phyloP scores from a whole-genome alignment of 2,329 filamentous ascomycete species.

The Hirsutella minnesotensis region DNA sequence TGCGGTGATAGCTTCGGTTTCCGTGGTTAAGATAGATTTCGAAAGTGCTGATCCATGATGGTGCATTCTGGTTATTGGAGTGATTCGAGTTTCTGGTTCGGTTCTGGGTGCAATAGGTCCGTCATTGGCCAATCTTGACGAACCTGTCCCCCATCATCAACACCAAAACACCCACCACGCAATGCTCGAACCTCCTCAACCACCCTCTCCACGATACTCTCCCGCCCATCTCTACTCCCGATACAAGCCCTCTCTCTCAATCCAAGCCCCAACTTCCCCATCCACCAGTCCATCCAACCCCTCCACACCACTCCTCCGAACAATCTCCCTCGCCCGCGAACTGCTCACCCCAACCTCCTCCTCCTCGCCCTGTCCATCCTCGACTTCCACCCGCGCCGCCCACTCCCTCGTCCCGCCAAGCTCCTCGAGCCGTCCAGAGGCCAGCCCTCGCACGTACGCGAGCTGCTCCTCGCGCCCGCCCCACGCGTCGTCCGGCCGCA shows the following conservation, averaged over 20 bases:
- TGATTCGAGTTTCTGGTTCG: too few relatives aligned
- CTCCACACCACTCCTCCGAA: conserved; percentile 27
- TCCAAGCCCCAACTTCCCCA: conserved; percentile 42
- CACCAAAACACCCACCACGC: too few relatives aligned
- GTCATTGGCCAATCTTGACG: too few relatives aligned
- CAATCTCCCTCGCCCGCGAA: conserved; percentile 51
- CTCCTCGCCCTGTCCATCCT: conserved; percentile 25
- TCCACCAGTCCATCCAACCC: conserved; percentile 43
- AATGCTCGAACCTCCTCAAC: too few relatives aligned
- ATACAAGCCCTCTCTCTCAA: conserved; percentile 47
- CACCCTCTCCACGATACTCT: neutral
- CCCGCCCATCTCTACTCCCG: conserved; percentile 12
- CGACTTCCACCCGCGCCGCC: conserved; percentile 48
- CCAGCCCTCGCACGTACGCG: conserved; percentile 41
- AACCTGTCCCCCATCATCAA: too few relatives aligned
- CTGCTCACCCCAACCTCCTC: conserved; percentile 38
- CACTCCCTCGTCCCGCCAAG: conserved; percentile 29
- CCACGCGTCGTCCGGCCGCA: conserved; percentile 49
- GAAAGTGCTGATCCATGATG: too few relatives aligned
- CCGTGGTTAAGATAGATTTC: too few relatives aligned
- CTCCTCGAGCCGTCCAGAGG: conserved; percentile 2
- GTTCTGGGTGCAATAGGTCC: too few relatives aligned
- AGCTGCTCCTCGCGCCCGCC: conserved; percentile 30
- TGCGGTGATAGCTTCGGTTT: too few relatives aligned
- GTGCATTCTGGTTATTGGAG: too few relatives aligned